Conservation (phyloP, 169 alveolate genomes). For the Cryptosporidium xiaoi region DNA sequence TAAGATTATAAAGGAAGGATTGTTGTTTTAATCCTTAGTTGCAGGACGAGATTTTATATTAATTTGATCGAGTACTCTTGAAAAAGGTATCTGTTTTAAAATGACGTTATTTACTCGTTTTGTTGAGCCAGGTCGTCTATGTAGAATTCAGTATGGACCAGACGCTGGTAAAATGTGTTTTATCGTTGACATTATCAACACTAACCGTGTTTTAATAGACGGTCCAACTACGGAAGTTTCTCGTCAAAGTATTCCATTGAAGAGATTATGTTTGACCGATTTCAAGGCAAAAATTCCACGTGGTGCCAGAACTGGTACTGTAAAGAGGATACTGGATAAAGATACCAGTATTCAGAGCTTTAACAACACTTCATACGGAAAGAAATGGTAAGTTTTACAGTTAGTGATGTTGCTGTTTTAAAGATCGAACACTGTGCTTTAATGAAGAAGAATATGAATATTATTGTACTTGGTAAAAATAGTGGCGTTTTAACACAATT, state of each 20-base stretch:
- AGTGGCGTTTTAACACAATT: no score
- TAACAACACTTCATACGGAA: slow-evolving; percentile 85
- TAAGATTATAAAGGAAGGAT: no score
- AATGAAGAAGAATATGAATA: neutral
- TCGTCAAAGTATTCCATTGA: slow-evolving; percentile 89
- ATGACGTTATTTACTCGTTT: slow-evolving; percentile 89
- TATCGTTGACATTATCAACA: slow-evolving; percentile 88
- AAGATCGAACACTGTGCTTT: slow-evolving; percentile 9
- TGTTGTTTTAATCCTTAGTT: no score
- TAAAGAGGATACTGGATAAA: slow-evolving; percentile 82
- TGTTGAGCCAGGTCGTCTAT: slow-evolving; percentile 93
- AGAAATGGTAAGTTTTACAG: slow-evolving; percentile 78
- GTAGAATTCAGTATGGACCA: slow-evolving; percentile 92
- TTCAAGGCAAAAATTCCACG: slow-evolving; percentile 87
- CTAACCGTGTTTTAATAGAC: slow-evolving; percentile 89
- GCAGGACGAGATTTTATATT: no score
- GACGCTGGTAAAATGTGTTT: slow-evolving; percentile 93
- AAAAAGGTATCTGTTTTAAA: neutral
- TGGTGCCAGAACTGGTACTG: slow-evolving; percentile 88
- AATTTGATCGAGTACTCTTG: neutral
- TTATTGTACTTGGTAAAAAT: no score
- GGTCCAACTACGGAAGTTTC: slow-evolving; percentile 89
- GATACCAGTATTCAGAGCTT: slow-evolving; percentile 83
- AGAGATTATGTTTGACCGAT: slow-evolving; percentile 89
- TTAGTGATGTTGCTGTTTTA: slow-evolving; percentile 28